Conservation (phyloP, 1,139 yeast species). For the Yamadazyma oceani region DNA sequence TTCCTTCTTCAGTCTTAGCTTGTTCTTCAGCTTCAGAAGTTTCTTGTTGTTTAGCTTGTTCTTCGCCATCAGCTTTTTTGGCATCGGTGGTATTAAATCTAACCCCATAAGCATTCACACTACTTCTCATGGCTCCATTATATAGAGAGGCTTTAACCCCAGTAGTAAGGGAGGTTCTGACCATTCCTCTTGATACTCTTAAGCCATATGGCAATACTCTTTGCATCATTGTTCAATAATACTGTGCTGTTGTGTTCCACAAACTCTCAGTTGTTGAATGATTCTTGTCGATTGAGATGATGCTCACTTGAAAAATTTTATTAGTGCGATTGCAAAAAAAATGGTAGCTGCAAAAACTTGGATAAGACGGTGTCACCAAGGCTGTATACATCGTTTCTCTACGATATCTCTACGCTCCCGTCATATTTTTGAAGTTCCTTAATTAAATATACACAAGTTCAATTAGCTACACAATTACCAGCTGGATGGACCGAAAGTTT, state of each 20-base stretch:
- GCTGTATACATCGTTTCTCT: no score
- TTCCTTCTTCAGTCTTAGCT: conserved; percentile 17
- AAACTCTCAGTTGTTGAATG: no score
- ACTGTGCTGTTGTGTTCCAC: neutral
- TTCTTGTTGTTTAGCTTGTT: conserved; percentile 10
- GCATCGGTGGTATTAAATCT: conserved; percentile 13
- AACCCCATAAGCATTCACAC: neutral
- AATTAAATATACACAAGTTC: neutral
- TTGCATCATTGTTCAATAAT: conserved; percentile 2
- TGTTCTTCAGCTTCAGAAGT: conserved; percentile 8
- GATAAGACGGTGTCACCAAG: no score
- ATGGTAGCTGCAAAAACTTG: no score
- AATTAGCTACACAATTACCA: conserved; percentile 6
- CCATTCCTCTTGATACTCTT: neutral
- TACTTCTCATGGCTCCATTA: neutral
- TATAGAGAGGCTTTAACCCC: neutral
- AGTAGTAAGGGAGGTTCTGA: neutral
- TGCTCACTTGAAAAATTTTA: conserved; percentile 3
- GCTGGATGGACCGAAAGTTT: conserved; percentile 11
- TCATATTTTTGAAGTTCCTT: neutral
- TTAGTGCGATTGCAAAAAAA: conserved; percentile 7
- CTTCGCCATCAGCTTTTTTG: conserved; percentile 5
- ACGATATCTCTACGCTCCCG: no score
- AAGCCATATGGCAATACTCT: conserved; percentile 4
- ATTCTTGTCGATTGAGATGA: no score